Evolutionary conservation across 495 filamentous ascomycete genomes (phyloP), one percentile per base, ranked within the genome.

Genomic region (Zalerion maritima): DNA sequence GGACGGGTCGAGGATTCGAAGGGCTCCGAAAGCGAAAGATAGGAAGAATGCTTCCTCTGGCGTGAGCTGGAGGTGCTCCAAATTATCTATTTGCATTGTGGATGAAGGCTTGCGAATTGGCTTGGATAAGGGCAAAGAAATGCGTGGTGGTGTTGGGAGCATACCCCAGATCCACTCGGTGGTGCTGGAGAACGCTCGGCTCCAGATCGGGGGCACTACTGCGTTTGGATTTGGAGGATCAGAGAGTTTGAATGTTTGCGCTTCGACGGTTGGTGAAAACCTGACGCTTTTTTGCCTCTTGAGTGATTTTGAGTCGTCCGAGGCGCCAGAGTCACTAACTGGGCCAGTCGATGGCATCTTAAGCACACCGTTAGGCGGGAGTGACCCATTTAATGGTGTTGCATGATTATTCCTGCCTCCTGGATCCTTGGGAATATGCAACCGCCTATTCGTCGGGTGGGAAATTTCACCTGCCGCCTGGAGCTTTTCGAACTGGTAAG

Each of bases 1-100:
- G 8, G 52, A 46, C 5, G 67, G 55, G 38, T 78, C 69, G 20
- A 62, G 52, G 26, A 97, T 62, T 11, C 60, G 51, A 14, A 99
- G 62, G n/a, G 67, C 67, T 5, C 89, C 87, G 2, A 99, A 62
- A 2, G 63, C 74, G 46, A 86, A 99, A 8, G 62, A 58, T 3
- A 99, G 67, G 55, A 94, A 99, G 55, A 96, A 91, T 2, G 83
- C 73, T 57, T 99, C 89, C 46, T 94, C 87, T 2, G 75, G 67
- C 5, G 76, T 80, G 12, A 96, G 60, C 45, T 99, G 89, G 18
- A 93, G 74, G 43, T 93, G 85, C 38, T 99, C 89, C 55, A 85
- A 71, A 45, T 94, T 74, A 26, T 64, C 40, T 22, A 92, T 57
- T 18, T 54, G 45, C 8, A 21, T 26, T 3, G 36, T 14, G 5